Evolutionary conservation across 2,329 filamentous ascomycete genomes (phyloP), one percentile per base, ranked within the genome.

Genomic region (Xylaria sp.): DNA sequence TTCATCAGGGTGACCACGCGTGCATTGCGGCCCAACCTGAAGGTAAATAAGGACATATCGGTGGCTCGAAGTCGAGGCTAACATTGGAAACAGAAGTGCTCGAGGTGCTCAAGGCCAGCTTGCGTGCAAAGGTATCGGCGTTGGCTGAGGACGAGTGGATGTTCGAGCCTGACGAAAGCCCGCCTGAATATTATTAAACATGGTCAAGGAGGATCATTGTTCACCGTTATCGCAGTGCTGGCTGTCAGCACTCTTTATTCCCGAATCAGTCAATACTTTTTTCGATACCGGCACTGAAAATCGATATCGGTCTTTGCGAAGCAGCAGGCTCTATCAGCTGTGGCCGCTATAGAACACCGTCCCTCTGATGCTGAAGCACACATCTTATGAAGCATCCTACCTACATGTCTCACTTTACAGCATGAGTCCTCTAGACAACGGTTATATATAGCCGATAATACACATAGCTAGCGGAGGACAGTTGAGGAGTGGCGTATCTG

Each of bases 91-190:
- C 60, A 67, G 89, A 92, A 73, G 79, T 92, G 2, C 78, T 91
- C 30, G 85, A 88, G 64, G 81, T 85, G 19, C 82, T 92, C 52
- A 83, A 84, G 64, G 82, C 85, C 39, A 92, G 87, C 71, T 76
- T 95, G 57, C 80, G 84, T 66, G 84, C 84, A 60, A 91, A 91
- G 71, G 88, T 92, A 1, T 82, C 84, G 13, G 85, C 87, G 11
- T 76, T 96, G 54, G 83, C 89, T 19, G 89, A 94, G 54, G 92
- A 96, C 69, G 89, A 87, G 68, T 96, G 92, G 92, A 95, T 96
- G 87, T 96, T 89, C 74, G 90, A 92, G 72, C 78, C 83, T 1
- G 88, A 91, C 67, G 80, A 83, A 57, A 76, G 79, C 62, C 73
- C 50, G 8, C 60, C 46, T 2, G 59, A 59, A 11, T 59, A 60